phyloP scores from a whole-genome alignment of 345 rosid genomes.

The Passiflora organensis region DNA sequence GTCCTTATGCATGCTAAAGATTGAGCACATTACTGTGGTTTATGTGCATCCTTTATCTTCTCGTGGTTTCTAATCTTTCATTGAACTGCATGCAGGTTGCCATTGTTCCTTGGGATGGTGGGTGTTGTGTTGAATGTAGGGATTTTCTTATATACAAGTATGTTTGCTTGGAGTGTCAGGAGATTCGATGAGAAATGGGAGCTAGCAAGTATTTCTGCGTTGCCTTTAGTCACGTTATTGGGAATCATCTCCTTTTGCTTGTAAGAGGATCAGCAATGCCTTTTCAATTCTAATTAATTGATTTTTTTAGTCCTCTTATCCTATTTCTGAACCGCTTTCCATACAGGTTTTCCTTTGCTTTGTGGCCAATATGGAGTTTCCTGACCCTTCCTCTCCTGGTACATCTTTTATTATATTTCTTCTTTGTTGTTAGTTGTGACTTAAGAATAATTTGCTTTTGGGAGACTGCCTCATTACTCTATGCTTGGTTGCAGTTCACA shows the following conservation, averaged over 20 bases:
- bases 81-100: slow-evolving; percentile 52
- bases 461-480: slow-evolving; percentile 10
- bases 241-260: slow-evolving; percentile 79
- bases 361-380: slow-evolving; percentile 97
- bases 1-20: no score
- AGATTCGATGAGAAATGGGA: slow-evolving; percentile 96
- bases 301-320: slow-evolving; percentile 8
- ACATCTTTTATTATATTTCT: slow-evolving; percentile 7
- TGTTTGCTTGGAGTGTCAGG: slow-evolving; percentile 72
- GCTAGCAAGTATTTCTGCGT: slow-evolving; percentile 57
- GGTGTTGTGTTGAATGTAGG: slow-evolving; percentile 57
- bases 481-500: slow-evolving; percentile 65
- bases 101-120: slow-evolving; percentile 69
- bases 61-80: slow-evolving; percentile 9
- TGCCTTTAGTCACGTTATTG: slow-evolving; percentile 79
- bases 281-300: slow-evolving; percentile 6
- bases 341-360: slow-evolving; percentile 65
- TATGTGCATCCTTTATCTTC: neutral
- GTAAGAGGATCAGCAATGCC: slow-evolving; percentile 41
- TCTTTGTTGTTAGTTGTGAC: slow-evolving; percentile 3
- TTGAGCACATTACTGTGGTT: no score
- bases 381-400: slow-evolving; percentile 97
- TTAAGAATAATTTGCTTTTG: slow-evolving; percentile 5
- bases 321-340: slow-evolving; percentile 13
- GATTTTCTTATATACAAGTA: slow-evolving; percentile 70